These are phyloP conservation scores for Globisporangium heterothallicum DNA, from an alignment of 352 stramenopile species.

Conservation along the genomic window DNA sequence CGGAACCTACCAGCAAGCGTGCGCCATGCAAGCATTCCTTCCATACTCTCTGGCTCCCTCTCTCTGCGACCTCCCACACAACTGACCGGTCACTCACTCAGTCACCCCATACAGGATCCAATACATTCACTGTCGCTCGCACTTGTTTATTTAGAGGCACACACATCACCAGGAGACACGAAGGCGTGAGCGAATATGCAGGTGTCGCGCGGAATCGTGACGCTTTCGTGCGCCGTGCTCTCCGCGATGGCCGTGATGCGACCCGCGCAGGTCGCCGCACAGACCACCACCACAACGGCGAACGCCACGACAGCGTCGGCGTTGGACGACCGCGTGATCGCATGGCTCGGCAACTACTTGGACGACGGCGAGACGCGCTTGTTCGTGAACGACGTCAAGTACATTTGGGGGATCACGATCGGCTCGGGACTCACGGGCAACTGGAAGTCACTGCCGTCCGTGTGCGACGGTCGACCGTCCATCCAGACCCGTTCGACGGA, in stretches of 20 bases:
- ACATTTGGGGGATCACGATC: slow-evolving; percentile 41
- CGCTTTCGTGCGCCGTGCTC: too few species aligned
- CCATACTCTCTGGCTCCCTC: too few species aligned
- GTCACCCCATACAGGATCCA: too few species aligned
- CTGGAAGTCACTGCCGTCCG: slow-evolving; percentile 42
- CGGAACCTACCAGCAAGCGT: too few species aligned
- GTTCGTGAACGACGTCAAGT: slow-evolving; percentile 58
- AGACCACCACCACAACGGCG: not conserved
- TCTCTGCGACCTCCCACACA: too few species aligned
- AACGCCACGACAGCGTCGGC: slow-evolving; percentile 10
- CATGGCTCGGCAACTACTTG: slow-evolving; percentile 50
- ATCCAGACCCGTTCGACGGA: slow-evolving; percentile 38
- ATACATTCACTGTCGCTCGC: too few species aligned
- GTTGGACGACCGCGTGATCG: slow-evolving; percentile 38
- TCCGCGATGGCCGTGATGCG: slow-evolving; percentile 8
- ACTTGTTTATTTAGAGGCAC: too few species aligned
- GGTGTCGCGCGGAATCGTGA: too few species aligned
- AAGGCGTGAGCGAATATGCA: not conserved
- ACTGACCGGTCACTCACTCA: too few species aligned
- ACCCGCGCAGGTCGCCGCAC: slow-evolving; percentile 1
- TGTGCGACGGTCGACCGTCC: slow-evolving; percentile 41
- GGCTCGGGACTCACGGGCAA: slow-evolving; percentile 42
- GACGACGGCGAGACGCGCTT: slow-evolving; percentile 45
- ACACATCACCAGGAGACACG: too few species aligned
- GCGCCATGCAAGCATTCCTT: too few species aligned